Evolutionary conservation across 148 eudicot genomes (phyloP), one percentile per base, ranked within the genome.

Genomic region (Persicaria tinctoria): DNA sequence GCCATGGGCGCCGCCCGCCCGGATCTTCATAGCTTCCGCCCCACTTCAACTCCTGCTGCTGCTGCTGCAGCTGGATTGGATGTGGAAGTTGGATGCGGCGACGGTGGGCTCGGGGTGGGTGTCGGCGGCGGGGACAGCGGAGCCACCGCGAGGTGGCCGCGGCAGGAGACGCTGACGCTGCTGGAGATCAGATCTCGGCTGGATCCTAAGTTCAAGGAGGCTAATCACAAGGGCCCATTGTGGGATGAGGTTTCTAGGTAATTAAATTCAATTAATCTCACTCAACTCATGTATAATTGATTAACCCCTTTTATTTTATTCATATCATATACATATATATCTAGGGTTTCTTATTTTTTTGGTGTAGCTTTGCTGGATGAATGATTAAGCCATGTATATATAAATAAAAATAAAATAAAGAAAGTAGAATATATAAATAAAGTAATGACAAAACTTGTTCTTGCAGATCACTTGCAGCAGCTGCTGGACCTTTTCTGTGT

Each of bases 211-310:
- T 94, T 94, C 77, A 94, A 94, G 78, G 98, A 94, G 77, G 97
- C 96, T 75, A 91, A 90, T 77, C 97, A 94, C 54, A 94, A 94
- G 68, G 98, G 98, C 56, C 98, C 97, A 56, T 84, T 94, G 75
- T 94, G 98, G 98, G 98, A 91, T 86, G 98, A 94, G 84, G 88
- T 94, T 78, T 91, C 97, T 83, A 94, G 98, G 98, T 90, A 82
- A 77, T 46, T 63, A 5, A 20, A 5, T 46, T 10, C 7, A 12
- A 8, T 13, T 46, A 54, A 45, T 51, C 45, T 70, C 70, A 10
- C 3, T 23, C 14, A 20, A 53, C 13, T 32, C 16, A 64, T 8
- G 0, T 0, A 3, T 27, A 50, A 54, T 64, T 10, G 27, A 16
- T 53, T 16, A 53, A 10, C 13, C 11, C n/a, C 57, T 16, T 53